A percentile compares a stretch with the other conserved stretches of the same genome.
Conservation (phyloP, 768 basidiomycete genomes). For the Boletus rubroflammeus region DNA sequence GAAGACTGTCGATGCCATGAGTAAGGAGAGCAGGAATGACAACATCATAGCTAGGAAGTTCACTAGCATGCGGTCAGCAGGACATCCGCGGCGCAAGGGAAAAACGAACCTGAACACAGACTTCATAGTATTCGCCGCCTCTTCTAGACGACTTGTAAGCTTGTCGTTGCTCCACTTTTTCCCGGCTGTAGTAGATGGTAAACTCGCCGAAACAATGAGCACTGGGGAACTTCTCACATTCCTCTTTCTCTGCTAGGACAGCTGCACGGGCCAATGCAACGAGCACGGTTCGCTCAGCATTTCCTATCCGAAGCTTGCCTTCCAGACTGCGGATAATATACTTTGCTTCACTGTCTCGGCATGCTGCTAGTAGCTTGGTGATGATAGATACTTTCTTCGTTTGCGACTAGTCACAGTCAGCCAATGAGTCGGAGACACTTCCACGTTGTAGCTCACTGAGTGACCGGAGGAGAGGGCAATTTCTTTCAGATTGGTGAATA, state of each 20-base stretch:
- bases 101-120: slow-evolving; percentile 80
- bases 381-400: slow-evolving; percentile 93
- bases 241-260: slow-evolving; percentile 76
- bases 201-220: neutral
- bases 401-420: slow-evolving; percentile 63
- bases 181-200: slow-evolving; percentile 41
- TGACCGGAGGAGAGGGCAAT: slow-evolving; percentile 86
- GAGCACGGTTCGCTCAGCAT: slow-evolving; percentile 94
- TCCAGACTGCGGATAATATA: slow-evolving; percentile 94
- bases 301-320: slow-evolving; percentile 95
- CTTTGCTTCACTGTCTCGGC: slow-evolving; percentile 89
- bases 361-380: slow-evolving; percentile 89
- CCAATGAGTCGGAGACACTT: neutral
- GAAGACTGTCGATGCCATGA: slow-evolving; percentile 67
- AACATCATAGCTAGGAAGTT: slow-evolving; percentile 88
- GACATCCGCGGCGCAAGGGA: neutral
- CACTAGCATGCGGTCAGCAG: slow-evolving; percentile 45
- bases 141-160: slow-evolving; percentile 67
- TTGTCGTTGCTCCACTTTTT: slow-evolving; percentile 78
- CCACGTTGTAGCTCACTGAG: slow-evolving; percentile 47
- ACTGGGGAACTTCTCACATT: slow-evolving; percentile 34
- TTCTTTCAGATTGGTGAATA: slow-evolving; percentile 86
- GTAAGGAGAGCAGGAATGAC: slow-evolving; percentile 89
- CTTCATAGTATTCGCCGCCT: slow-evolving; percentile 76
- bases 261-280: slow-evolving; percentile 91